Evolutionary conservation across 371 early-diverging fungal genomes (phyloP).

Genomic region (Lichtheimia hyalospora): DNA sequence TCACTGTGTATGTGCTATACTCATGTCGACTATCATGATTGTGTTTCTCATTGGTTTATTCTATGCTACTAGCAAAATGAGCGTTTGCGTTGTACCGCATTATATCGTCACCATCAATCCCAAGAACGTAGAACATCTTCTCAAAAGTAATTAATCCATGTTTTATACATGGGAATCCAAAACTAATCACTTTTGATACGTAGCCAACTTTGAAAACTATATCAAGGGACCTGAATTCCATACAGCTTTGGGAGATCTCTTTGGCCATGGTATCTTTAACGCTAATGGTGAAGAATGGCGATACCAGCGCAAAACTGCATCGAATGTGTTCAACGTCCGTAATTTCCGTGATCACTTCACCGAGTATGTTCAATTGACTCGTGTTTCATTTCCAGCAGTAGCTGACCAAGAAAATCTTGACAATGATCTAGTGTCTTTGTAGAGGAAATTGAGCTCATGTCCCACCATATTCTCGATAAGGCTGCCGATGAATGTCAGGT

Average conservation of each 20-base stretch:
- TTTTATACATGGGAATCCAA: neutral
- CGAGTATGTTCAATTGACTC: slow-evolving; percentile 16
- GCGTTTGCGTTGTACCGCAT: slow-evolving; percentile 19
- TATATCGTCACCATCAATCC: slow-evolving; percentile 26
- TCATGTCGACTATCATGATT: neutral
- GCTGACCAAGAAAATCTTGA: slow-evolving; percentile 6
- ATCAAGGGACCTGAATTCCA: slow-evolving; percentile 36
- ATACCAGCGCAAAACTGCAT: slow-evolving; percentile 47
- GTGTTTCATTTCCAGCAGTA: neutral
- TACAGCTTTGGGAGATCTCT: slow-evolving; percentile 22
- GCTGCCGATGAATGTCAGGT: slow-evolving; percentile 29
- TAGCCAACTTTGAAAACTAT: slow-evolving; percentile 41
- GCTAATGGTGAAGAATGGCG: slow-evolving; percentile 49
- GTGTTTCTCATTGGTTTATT: neutral
- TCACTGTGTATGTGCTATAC: slow-evolving; percentile 16
- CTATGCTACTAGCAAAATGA: slow-evolving; percentile 14
- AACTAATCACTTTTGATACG: neutral
- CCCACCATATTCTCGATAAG: slow-evolving; percentile 26
- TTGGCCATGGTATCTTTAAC: slow-evolving; percentile 45
- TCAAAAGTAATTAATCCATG: slow-evolving; percentile 19
- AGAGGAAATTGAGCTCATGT: slow-evolving; percentile 33
- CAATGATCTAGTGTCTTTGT: slow-evolving; percentile 42
- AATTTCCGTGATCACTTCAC: slow-evolving; percentile 57
- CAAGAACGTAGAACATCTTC: slow-evolving; percentile 24
- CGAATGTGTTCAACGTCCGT: slow-evolving; percentile 54